phyloP scores from a whole-genome alignment of 305 asterid genomes.

The Fraxinus angustifolia region DNA sequence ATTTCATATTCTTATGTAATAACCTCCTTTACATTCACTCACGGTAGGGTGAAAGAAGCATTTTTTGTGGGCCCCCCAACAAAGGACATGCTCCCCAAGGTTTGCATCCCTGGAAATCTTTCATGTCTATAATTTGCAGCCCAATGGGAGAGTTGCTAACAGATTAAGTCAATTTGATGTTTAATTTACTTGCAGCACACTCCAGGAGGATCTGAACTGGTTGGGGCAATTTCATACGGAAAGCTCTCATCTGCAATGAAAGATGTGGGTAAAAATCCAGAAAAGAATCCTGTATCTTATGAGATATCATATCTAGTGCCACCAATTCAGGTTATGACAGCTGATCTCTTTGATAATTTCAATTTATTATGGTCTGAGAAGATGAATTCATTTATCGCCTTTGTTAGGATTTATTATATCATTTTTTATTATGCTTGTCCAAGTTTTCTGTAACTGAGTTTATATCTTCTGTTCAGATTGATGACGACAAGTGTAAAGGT shows the following conservation, averaged over 20 bases:
- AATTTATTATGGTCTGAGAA: conserved; percentile 3
- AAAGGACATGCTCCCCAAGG: conserved; percentile 96
- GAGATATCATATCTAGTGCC: conserved; percentile 71
- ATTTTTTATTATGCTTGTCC: conserved; percentile 7
- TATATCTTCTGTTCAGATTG: conserved; percentile 42
- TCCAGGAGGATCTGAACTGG: conserved; percentile 74
- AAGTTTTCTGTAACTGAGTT: conserved; percentile 18
- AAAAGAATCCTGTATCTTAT: conserved; percentile 67
- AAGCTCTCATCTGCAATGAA: conserved; percentile 55
- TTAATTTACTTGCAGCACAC: conserved; percentile 53
- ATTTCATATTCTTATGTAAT: conserved; percentile 15
- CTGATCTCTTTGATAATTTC: conserved; percentile 22
- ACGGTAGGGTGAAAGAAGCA: conserved; percentile 70
- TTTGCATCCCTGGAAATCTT: conserved; percentile 28
- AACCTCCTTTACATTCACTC: conserved; percentile 24
- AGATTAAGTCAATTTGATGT: conserved; percentile 15
- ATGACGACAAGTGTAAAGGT: conserved; percentile 70
- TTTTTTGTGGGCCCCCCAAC: conserved; percentile 89
- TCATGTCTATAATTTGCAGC: conserved; percentile 15
- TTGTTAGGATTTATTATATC: conserved; percentile 17
- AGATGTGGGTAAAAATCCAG: conserved; percentile 52
- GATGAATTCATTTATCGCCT: neutral
- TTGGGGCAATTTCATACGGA: conserved; percentile 82
- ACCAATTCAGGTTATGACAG: conserved; percentile 60
- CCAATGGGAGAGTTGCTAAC: conserved; percentile 5